A percentile compares a stretch with the other conserved stretches of the same genome.
Evolutionary conservation across 306 rosid genomes (phyloP).

Genomic region (Prunus mongolica): DNA sequence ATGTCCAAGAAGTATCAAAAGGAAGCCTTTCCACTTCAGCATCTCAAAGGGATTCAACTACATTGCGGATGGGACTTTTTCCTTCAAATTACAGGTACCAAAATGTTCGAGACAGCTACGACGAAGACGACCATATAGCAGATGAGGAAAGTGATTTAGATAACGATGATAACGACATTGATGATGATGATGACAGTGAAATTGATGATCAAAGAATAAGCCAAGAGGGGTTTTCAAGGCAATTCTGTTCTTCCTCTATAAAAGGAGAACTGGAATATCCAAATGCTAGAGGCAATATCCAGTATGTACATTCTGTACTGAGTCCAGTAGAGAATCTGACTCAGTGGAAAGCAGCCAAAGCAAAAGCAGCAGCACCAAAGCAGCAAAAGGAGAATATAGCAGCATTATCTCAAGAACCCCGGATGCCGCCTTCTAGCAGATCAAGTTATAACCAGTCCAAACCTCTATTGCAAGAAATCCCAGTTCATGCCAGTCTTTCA

Average conservation of each 20-base stretch:
- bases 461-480: constrained; percentile 52
- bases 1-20: constrained; percentile 14
- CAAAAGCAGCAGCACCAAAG: constrained; percentile 49
- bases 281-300: constrained; percentile 21
- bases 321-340: constrained; percentile 71
- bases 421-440: constrained; percentile 18
- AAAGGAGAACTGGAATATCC: neutral
- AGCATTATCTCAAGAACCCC: constrained; percentile 28
- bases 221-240: constrained; percentile 30
- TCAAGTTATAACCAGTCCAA: constrained; percentile 36
- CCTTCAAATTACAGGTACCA: constrained; percentile 73
- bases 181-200: constrained; percentile 33
- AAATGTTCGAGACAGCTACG: constrained; percentile 48
- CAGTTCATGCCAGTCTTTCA: constrained; percentile 77
- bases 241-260: constrained; percentile 14
- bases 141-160: constrained; percentile 54
- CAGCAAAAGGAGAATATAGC: constrained; percentile 57
- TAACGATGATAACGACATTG: constrained; percentile 24
- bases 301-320: constrained; percentile 51
- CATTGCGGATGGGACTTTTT: constrained; percentile 23
- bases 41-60: constrained; percentile 20
- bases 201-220: constrained; percentile 19
- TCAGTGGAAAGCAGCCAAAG: constrained; percentile 90
- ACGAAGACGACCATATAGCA: constrained; percentile 51
- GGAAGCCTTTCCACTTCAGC: constrained; percentile 23